phyloP scores from a whole-genome alignment of 2,329 filamentous ascomycete genomes.

The Eurotiales sp. region DNA sequence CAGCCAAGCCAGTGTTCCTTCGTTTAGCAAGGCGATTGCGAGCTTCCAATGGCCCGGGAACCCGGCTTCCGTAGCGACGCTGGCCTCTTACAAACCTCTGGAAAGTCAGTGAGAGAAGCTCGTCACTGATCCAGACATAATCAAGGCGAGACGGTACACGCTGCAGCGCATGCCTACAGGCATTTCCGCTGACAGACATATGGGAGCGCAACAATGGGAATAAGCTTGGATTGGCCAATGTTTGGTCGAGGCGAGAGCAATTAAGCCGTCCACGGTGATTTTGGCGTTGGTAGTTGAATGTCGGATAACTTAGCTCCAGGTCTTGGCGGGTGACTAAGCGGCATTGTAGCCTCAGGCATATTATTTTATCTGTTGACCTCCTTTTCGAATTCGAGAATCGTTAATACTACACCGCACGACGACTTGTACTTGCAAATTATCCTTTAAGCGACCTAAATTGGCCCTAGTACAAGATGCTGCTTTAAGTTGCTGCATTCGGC shows the following conservation, averaged over 20 bases:
- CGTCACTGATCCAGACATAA: conserved; percentile 46
- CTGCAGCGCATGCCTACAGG: conserved; percentile 36
- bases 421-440: too few relatives aligned
- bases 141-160: conserved; percentile 27
- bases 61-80: conserved; percentile 56
- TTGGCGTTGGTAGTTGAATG: conserved; percentile 1
- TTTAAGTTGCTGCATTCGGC: too few relatives aligned
- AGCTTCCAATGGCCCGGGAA: conserved; percentile 62
- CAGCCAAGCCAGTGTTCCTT: conserved; percentile 50
- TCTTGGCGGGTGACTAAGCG: conserved; percentile 14
- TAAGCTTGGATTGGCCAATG: conserved; percentile 1
- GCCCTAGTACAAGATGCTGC: too few relatives aligned
- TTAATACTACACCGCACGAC: too few relatives aligned
- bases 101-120: conserved; percentile 45
- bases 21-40: conserved; percentile 53
- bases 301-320: conserved; percentile 6
- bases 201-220: conserved; percentile 18
- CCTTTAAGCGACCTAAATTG: too few relatives aligned
- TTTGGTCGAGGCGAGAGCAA: not conserved
- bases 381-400: too few relatives aligned
- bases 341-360: too few relatives aligned
- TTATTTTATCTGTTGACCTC: too few relatives aligned
- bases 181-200: conserved; percentile 44
- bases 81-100: conserved; percentile 43
- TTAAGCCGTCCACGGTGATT: not conserved